Percentiles rank a stretch among this genome's conserved stretches.
phyloP scores from a whole-genome alignment of 108 stramenopile species.

The Fragilariopsis cylindrus region DNA sequence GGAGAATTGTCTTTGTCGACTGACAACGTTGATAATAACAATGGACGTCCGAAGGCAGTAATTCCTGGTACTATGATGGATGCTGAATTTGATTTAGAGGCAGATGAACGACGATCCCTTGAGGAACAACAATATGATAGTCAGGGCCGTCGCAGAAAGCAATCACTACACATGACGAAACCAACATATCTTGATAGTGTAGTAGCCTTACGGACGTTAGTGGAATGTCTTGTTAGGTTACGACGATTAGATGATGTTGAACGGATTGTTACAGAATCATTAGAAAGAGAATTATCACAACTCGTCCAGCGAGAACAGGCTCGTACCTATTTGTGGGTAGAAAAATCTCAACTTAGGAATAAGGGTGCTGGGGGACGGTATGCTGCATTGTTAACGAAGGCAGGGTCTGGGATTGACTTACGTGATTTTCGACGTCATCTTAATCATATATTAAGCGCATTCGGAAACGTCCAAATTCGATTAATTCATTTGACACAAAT shows the following conservation, averaged over 20 bases:
- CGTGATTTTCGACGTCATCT: constrained; percentile 77
- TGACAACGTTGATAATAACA: background rate
- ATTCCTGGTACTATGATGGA: constrained; percentile 69
- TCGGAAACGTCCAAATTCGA: constrained; percentile 79
- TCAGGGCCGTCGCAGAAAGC: constrained; percentile 16
- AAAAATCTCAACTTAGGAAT: constrained; percentile 31
- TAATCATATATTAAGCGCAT: constrained; percentile 67
- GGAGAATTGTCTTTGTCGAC: background rate
- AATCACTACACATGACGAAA: constrained; percentile 18
- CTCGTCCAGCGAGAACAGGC: constrained; percentile 79
- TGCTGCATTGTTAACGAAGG: constrained; percentile 41
- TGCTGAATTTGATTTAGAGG: constrained; percentile 80
- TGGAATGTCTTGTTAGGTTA: constrained; percentile 71
- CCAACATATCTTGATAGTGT: constrained; percentile 74
- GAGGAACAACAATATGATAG: constrained; percentile 49
- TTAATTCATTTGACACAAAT: constrained; percentile 83
- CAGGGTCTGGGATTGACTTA: constrained; percentile 41
- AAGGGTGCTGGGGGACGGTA: constrained; percentile 27
- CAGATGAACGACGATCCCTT: constrained; percentile 77
- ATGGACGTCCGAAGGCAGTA: constrained; percentile 28
- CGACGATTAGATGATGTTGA: constrained; percentile 83
- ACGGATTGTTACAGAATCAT: constrained; percentile 55
- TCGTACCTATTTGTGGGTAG: constrained; percentile 70
- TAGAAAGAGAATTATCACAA: constrained; percentile 59
- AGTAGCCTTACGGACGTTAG: constrained; percentile 75